Evolutionary conservation across 2,329 filamentous ascomycete genomes (phyloP).

Genomic region (Beauveria varroae): DNA sequence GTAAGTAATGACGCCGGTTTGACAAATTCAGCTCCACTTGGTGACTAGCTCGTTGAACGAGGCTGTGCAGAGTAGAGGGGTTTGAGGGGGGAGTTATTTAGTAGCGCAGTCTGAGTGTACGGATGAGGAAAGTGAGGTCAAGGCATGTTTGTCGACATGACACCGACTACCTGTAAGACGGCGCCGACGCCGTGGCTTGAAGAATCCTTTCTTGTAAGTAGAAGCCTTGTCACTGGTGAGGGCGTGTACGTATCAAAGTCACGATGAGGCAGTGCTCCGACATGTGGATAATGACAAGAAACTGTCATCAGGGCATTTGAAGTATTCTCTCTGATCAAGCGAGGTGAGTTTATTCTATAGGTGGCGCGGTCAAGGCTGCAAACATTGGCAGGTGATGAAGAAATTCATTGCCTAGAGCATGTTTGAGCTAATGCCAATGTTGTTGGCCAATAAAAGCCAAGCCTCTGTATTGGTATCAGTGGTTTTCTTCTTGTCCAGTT

Average conservation of each 20-base stretch:
- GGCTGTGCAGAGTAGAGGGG: conserved; percentile 4
- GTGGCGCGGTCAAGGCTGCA: neutral
- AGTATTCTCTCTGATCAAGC: neutral
- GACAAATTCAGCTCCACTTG: neutral
- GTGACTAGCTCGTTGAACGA: neutral
- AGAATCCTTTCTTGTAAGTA: neutral
- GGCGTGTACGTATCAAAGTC: neutral
- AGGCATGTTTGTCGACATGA: neutral
- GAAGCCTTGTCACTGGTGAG: neutral
- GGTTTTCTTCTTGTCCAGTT: neutral
- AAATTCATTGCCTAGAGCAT: neutral
- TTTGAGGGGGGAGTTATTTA: too few species aligned
- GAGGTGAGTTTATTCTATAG: neutral
- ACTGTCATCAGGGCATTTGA: neutral
- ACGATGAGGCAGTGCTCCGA: conserved; percentile 3
- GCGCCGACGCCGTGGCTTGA: neutral
- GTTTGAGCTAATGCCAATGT: too few species aligned
- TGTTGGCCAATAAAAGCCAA: neutral
- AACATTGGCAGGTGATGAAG: too few species aligned
- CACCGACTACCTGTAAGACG: neutral
- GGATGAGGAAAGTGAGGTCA: neutral
- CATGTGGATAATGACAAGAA: neutral
- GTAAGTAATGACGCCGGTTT: neutral
- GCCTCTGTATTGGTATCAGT: neutral
- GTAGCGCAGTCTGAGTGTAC: too few species aligned